Base-by-base conservation (phyloP, 257 asterid species). In the Salvia miltiorrhiza region DNA sequence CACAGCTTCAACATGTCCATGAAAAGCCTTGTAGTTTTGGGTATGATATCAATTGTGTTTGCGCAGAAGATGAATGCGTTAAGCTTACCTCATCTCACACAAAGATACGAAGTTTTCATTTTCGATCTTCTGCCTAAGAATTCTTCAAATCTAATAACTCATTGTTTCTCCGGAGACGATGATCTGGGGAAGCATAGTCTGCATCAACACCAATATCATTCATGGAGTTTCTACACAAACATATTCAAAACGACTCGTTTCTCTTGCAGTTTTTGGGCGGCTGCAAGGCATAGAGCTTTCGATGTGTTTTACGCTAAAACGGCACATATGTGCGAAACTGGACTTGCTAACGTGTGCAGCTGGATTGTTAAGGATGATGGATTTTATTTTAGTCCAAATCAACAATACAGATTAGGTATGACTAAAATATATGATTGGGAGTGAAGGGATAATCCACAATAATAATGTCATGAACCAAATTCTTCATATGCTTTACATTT, bases 341-440 rank as follows among this genome's bases (percentile, higher is more conserved):
- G 41, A 6, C 39, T 37, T 4, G 41, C 52, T 9, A 37, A 67
- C 16, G 53, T 23, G 1, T 67, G 73, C 9, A 24, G 40, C 1
- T 67, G 73, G 64, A 37, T 67, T 32, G 54, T 53, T 1, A 39
- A 67, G 64, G 63, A 26, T 1, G 64, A 37, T 40, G 64, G 63
- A 2, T 39, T 67, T 24, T 67, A 37, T 39, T 67, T 67, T 37
- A 68, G 73, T n/a, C 60, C 64, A n/a, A n/a, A 32, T 30, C 7
- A 56, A 9, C 24, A 56, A 14, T n/a, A 14, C 30, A 7, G 9
- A 2, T 56, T 56, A 3, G 43, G 14, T 3, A 5, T 8, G 7
- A 30, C 7, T 0, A 56, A 56, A 30, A 0, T 14, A 0, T 30
- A 56, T 32, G 7, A 7, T 14, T 56, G 63, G 48, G 48, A 37